Percentiles rank a stretch among this genome's conserved stretches.
phyloP scores from a whole-genome alignment of 495 filamentous ascomycete species.

The Aspergillus funiculosus region DNA sequence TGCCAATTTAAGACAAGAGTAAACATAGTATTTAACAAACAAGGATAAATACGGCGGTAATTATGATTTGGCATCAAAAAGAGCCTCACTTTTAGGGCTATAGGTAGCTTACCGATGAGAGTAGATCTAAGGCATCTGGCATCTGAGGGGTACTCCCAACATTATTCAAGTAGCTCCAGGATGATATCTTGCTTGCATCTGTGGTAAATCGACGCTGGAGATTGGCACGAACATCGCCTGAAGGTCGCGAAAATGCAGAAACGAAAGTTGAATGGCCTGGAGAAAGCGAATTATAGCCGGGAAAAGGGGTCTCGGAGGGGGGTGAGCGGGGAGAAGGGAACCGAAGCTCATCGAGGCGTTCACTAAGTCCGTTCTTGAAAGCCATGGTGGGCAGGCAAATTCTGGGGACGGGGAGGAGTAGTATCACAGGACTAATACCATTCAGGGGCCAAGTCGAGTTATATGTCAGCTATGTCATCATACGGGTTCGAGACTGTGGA shows the following conservation, averaged over 20 bases:
- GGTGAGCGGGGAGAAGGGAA: conserved; percentile 70
- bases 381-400: conserved; percentile 47
- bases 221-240: conserved; percentile 60
- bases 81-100: not conserved
- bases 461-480: conserved; percentile 20
- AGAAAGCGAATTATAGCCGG: conserved; percentile 63
- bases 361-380: conserved; percentile 58
- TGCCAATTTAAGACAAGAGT: no score
- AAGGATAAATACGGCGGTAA: no score
- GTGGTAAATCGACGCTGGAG: conserved; percentile 92
- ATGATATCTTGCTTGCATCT: conserved; percentile 78
- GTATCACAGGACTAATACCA: conserved; percentile 32
- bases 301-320: conserved; percentile 62
- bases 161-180: conserved; percentile 66
- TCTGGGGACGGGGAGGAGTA: conserved; percentile 18
- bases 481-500: conserved; percentile 1
- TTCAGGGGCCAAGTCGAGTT: conserved; percentile 22
- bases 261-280: conserved; percentile 57
- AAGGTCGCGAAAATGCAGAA: conserved; percentile 48
- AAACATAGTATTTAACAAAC: no score
- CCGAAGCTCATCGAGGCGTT: conserved; percentile 69
- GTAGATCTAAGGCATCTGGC: conserved; percentile 52
- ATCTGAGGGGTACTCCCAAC: conserved; percentile 34
- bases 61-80: no score
- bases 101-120: conserved; percentile 47